phyloP scores from a whole-genome alignment of 2,329 filamentous ascomycete genomes.

The Fusarium palustre region DNA sequence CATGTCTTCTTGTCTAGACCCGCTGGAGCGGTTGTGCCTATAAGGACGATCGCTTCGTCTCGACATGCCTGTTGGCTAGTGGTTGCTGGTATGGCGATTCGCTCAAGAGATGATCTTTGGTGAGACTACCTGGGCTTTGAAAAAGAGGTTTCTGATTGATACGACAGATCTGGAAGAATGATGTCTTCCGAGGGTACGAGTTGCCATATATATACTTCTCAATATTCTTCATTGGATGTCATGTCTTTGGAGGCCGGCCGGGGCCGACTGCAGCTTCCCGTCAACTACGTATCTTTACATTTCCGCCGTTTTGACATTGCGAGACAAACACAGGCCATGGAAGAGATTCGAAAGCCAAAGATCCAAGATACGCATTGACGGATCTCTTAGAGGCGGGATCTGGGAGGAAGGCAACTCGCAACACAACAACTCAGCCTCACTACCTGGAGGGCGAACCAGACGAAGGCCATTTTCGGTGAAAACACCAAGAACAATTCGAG shows the following conservation, averaged over 20 bases:
- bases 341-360: not conserved
- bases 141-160: not conserved
- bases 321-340: not conserved
- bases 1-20: conserved; percentile 27
- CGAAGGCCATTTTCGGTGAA: conserved; percentile 5
- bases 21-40: conserved; percentile 22
- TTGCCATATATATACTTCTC: conserved; percentile 8
- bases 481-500: not conserved
- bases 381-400: not conserved
- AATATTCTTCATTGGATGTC: not conserved
- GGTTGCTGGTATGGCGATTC: too few species aligned
- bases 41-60: conserved; percentile 28
- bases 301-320: not conserved
- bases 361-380: not conserved
- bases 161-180: not conserved
- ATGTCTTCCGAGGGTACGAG: too few species aligned
- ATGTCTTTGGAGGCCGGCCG: conserved; percentile 18
- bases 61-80: conserved; percentile 23
- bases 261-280: conserved; percentile 1
- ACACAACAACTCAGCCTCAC: conserved; percentile 25
- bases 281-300: not conserved
- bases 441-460: conserved; percentile 31
- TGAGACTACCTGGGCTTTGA: not conserved
- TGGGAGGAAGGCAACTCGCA: not conserved
- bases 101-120: too few species aligned